These are phyloP conservation scores for Mrakia hoshinonis DNA, from an alignment of 768 basidiomycete species.

Conservation along the genomic window DNA sequence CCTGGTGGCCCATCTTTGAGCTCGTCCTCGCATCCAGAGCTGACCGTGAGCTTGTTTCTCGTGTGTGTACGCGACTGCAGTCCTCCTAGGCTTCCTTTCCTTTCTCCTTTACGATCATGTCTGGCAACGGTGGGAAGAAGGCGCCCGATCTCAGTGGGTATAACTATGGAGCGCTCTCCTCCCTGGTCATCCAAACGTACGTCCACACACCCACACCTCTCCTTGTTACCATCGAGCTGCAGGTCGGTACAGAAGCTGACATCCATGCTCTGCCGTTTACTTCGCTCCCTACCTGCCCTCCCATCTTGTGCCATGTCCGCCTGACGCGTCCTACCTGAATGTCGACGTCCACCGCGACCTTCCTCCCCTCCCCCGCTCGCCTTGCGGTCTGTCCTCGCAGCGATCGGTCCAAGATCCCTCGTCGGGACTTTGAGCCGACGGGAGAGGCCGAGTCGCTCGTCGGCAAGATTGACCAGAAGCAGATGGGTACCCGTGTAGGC, in stretches of 20 bases:
- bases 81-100: not conserved
- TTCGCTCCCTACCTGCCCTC: not conserved
- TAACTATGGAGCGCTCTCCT: slow-evolving; percentile 93
- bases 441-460: slow-evolving; percentile 88
- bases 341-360: not conserved
- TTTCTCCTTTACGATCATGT: slow-evolving; percentile 33
- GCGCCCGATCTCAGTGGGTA: slow-evolving; percentile 73
- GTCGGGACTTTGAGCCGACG: slow-evolving; percentile 85
- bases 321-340: not conserved
- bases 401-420: slow-evolving; percentile 29
- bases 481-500: slow-evolving; percentile 87
- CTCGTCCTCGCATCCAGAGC: not conserved
- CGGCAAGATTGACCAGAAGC: slow-evolving; percentile 75
- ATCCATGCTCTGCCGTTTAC: not conserved
- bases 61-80: too few relatives aligned
- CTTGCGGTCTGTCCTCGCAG: not conserved
- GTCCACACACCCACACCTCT: slow-evolving; percentile 20
- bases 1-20: not conserved
- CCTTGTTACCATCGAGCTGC: not conserved
- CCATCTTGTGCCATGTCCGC: not conserved
- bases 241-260: too few relatives aligned
- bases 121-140: slow-evolving; percentile 42
- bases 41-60: not conserved
- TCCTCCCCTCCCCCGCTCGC: not conserved
- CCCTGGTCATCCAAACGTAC: slow-evolving; percentile 80